Percentiles rank a stretch among this genome's conserved stretches.
Conservation (phyloP, 1,284 basidiomycete genomes). For the Heterobasidion parviporum region DNA sequence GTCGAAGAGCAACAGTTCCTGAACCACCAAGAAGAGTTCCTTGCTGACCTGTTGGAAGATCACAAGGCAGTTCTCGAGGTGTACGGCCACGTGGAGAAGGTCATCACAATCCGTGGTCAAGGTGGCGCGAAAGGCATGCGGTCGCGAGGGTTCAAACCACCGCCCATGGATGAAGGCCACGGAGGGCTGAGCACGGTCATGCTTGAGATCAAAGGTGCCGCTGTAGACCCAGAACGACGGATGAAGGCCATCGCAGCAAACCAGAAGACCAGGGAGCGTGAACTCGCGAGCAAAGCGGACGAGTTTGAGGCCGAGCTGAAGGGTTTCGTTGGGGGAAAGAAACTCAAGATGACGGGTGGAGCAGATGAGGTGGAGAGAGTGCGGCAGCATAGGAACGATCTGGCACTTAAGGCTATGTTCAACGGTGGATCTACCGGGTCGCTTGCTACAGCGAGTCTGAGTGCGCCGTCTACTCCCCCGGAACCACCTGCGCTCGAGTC, state of each 20-base stretch:
- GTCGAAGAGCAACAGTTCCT: constrained; percentile 97
- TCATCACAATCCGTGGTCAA: constrained; percentile 67
- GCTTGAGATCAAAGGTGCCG: constrained; percentile 78
- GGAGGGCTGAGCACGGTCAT: constrained; percentile 67
- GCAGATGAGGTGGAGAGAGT: constrained; percentile 86
- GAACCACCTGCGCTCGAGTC: background rate
- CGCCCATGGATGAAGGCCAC: constrained; percentile 55
- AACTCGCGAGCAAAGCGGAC: constrained; percentile 60
- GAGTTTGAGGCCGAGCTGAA: constrained; percentile 78
- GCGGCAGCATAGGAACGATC: constrained; percentile 75
- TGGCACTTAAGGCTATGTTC: constrained; percentile 86
- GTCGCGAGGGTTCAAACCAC: constrained; percentile 40
- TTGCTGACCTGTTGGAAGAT: constrained; percentile 85
- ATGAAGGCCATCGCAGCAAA: constrained; percentile 88
- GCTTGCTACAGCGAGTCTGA: background rate
- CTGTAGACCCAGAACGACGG: constrained; percentile 75
- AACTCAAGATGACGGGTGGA: constrained; percentile 90
- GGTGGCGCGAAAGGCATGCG: constrained; percentile 29
- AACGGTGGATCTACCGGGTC: constrained; percentile 12
- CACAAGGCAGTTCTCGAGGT: constrained; percentile 83
- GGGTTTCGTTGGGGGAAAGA: constrained; percentile 79
- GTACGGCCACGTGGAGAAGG: constrained; percentile 81
- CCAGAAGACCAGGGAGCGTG: constrained; percentile 70
- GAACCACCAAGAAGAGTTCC: constrained; percentile 85
- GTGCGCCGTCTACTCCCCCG: background rate